A percentile compares a stretch with the other conserved stretches of the same genome.
Conservation (phyloP, 345 rosid species). For the Populus tremula region DNA sequence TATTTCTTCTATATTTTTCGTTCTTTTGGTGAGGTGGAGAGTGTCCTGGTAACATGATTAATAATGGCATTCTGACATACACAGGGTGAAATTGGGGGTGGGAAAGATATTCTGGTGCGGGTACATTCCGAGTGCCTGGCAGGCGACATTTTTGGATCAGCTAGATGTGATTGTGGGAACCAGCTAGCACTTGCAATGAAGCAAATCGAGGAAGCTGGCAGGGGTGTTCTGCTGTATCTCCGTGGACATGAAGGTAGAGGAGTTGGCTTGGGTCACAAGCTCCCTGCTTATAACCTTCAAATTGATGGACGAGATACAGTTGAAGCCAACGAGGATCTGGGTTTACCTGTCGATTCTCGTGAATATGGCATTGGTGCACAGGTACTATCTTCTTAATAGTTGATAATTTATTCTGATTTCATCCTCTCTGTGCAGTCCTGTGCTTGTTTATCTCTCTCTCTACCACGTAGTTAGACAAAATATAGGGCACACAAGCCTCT, state of each 20-base stretch:
- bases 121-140: constrained; percentile 79
- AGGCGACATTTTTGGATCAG: constrained; percentile 79
- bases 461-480: neutral
- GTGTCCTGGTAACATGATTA: neutral
- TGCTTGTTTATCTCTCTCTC: neutral
- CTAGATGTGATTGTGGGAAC: constrained; percentile 74
- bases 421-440: neutral
- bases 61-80: neutral
- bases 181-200: constrained; percentile 79
- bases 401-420: neutral
- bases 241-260: constrained; percentile 98
- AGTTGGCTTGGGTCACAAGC: constrained; percentile 86
- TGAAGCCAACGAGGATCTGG: constrained; percentile 86
- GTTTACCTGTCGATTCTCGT: constrained; percentile 82
- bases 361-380: constrained; percentile 93
- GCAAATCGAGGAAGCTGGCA: constrained; percentile 68
- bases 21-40: neutral
- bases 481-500: no score
- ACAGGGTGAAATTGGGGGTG: constrained; percentile 74
- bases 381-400: constrained; percentile 37
- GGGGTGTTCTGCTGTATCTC: constrained; percentile 71
- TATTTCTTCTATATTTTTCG: neutral
- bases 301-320: constrained; percentile 83
- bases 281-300: constrained; percentile 83
- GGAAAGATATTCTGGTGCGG: constrained; percentile 71